Base-by-base conservation (phyloP, 306 rosid species). In the Cucumis sativus region DNA sequence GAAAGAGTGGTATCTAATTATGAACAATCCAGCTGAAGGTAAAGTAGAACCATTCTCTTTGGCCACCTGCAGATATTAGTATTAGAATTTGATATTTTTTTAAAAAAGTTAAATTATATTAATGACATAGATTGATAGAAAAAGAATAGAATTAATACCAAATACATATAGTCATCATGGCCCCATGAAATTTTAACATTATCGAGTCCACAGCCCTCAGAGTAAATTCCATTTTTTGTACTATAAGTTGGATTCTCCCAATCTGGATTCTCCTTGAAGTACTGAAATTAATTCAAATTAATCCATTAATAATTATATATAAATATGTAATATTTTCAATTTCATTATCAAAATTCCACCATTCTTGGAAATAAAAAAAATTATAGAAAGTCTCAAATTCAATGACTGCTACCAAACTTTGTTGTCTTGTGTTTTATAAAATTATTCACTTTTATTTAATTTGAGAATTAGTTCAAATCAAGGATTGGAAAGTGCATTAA, bases 161-260 rank as follows among this genome's bases (percentile, higher is more conserved):
- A 85, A 51, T 86, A 88, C 92, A 90, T 90, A 63, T 85, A 88
- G 28, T 90, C 90, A 86, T 90, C 92, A 51, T 90, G 92, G 30
- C 91, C 93, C 96, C 96, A 91, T 1, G 91, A 88, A 10, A 91
- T 80, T 25, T 83, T 69, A 18, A 88, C 87, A 55, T 88, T 88
- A 17, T 88, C 83, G 1, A 87, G 82, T 57, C 92, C 92, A 64
- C 96, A 87, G 21, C 89, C 89, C 81, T 83, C 64, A 4, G 68
- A 8, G 66, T 88, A 90, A 25, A 87, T 61, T 35, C 96, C 92
- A 49, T 82, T 54, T 79, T 85, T 84, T 2, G 89, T 79, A 39
- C 39, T 80, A 52, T 72, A 87, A 21, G 63, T n/a, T 54, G 90
- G 80, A 64, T 83, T 86, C 8, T 64, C 9, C 58, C 11, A 76